Evolutionary conservation across 805 yeast species (phyloP).

Genomic region (Vanderwaltozyma verrucispora): DNA sequence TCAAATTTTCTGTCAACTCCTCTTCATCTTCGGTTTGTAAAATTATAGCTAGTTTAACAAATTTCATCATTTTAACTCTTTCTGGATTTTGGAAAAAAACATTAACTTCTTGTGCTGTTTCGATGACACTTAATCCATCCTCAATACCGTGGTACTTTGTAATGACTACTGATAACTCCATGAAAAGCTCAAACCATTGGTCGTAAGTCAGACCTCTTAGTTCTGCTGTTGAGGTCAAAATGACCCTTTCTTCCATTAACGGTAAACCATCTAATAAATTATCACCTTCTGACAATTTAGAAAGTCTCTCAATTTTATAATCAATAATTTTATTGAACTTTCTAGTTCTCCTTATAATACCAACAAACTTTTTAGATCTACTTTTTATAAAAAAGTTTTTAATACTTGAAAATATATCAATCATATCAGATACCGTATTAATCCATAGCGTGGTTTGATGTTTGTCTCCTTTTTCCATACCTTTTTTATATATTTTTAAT

Average conservation of each 20-base stretch:
- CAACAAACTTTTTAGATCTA: conserved; percentile 57
- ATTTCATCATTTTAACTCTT: conserved; percentile 47
- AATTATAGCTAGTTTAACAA: conserved; percentile 59
- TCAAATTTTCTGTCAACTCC: conserved; percentile 45
- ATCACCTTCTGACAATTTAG: conserved; percentile 51
- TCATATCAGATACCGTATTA: conserved; percentile 68
- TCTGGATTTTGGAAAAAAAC: conserved; percentile 62
- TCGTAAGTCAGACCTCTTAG: conserved; percentile 71
- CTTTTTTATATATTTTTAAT: conserved; percentile 41
- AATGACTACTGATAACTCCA: conserved; percentile 63
- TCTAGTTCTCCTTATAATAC: conserved; percentile 52
- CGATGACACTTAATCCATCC: conserved; percentile 59
- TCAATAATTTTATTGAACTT: conserved; percentile 56
- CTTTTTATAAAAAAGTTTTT: conserved; percentile 72
- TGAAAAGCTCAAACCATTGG: conserved; percentile 77
- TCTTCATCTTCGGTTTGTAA: conserved; percentile 40
- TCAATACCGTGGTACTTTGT: conserved; percentile 49
- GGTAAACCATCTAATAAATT: conserved; percentile 29
- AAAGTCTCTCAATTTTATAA: conserved; percentile 59
- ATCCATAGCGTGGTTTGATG: conserved; percentile 75
- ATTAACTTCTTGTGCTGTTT: conserved; percentile 65
- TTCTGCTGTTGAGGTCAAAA: conserved; percentile 41
- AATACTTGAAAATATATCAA: conserved; percentile 73
- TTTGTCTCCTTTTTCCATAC: conserved; percentile 39
- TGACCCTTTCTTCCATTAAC: conserved; percentile 32